A percentile compares a stretch with the other conserved stretches of the same genome.
phyloP scores from a whole-genome alignment of 495 filamentous ascomycete species.

The Cryomyces antarcticus region DNA sequence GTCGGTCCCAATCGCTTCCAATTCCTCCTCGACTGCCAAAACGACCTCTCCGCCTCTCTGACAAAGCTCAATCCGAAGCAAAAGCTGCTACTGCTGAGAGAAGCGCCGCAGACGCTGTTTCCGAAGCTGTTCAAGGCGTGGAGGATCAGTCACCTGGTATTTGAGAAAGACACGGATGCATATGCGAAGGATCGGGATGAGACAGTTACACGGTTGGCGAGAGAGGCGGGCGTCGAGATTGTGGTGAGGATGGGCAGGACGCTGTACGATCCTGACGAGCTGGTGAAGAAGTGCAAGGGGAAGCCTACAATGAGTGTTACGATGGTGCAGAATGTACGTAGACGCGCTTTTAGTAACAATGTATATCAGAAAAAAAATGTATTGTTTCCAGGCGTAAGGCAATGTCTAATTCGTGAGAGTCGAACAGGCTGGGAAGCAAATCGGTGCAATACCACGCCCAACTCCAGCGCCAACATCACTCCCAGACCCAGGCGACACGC shows the following conservation, averaged over 20 bases:
- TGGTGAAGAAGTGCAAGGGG: slow-evolving; percentile 38
- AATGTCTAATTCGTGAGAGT: slow-evolving; percentile 11
- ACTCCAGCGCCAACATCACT: slow-evolving; percentile 31
- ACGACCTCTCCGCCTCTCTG: slow-evolving; percentile 39
- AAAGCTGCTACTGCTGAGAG: slow-evolving; percentile 44
- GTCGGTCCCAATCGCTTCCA: slow-evolving; percentile 47
- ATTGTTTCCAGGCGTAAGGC: no score
- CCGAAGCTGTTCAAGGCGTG: slow-evolving; percentile 47
- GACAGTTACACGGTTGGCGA: slow-evolving; percentile 30
- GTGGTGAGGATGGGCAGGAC: slow-evolving; percentile 37
- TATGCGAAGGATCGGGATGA: slow-evolving; percentile 42
- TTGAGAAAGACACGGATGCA: slow-evolving; percentile 53
- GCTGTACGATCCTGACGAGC: slow-evolving; percentile 44
- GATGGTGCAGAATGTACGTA: slow-evolving; percentile 31
- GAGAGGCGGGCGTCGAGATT: slow-evolving; percentile 41
- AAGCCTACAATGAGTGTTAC: slow-evolving; percentile 51
- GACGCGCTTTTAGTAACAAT: background rate
- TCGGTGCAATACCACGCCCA: slow-evolving; percentile 33
- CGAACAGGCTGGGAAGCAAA: slow-evolving; percentile 17
- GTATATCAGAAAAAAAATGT: no score
- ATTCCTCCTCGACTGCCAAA: slow-evolving; percentile 46
- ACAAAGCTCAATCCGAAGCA: slow-evolving; percentile 39
- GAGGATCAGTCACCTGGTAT: slow-evolving; percentile 49
- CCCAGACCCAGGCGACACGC: slow-evolving; percentile 39
- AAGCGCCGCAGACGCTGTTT: slow-evolving; percentile 44